These are phyloP conservation scores for Zygnema circumcarinatum DNA, from an alignment of 139 green algal species.

Conservation along the genomic window DNA sequence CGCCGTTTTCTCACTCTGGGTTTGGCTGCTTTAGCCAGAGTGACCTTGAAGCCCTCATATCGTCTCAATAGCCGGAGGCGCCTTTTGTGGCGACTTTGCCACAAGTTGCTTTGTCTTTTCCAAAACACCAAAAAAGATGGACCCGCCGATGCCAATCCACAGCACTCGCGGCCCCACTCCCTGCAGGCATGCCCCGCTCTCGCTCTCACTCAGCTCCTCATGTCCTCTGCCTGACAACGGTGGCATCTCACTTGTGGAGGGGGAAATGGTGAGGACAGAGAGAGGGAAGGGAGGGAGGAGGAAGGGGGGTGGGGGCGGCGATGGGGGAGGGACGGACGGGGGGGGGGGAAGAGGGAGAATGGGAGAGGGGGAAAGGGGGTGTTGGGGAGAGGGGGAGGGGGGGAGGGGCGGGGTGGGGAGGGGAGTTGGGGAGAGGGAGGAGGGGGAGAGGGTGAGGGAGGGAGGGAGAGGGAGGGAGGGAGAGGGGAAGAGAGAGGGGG, in stretches of 20 bases:
- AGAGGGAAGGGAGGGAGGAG: neutral
- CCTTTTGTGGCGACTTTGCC: neutral
- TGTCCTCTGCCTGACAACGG: neutral
- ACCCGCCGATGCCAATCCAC: conserved; percentile 92
- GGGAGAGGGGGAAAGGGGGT: neutral
- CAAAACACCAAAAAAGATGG: conserved; percentile 65
- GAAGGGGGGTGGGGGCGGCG: neutral
- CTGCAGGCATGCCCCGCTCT: too few species aligned
- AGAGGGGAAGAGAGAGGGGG: neutral
- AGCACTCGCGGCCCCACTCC: conserved; percentile 92
- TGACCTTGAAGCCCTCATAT: too few species aligned
- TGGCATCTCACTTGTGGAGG: neutral
- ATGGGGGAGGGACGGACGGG: neutral
- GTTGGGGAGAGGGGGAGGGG: neutral
- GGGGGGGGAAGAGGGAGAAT: neutral
- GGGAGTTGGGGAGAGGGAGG: neutral
- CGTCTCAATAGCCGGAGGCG: too few species aligned
- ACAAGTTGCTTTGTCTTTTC: conserved; percentile 60
- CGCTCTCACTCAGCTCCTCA: neutral
- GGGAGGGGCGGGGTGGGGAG: neutral
- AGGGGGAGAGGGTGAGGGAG: neutral
- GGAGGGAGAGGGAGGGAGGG: neutral
- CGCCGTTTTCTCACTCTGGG: too few species aligned
- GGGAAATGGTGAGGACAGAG: neutral
- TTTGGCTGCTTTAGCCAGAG: too few species aligned